Conservation (phyloP, 2,329 filamentous ascomycete species). For the Alternaria arborescens region DNA sequence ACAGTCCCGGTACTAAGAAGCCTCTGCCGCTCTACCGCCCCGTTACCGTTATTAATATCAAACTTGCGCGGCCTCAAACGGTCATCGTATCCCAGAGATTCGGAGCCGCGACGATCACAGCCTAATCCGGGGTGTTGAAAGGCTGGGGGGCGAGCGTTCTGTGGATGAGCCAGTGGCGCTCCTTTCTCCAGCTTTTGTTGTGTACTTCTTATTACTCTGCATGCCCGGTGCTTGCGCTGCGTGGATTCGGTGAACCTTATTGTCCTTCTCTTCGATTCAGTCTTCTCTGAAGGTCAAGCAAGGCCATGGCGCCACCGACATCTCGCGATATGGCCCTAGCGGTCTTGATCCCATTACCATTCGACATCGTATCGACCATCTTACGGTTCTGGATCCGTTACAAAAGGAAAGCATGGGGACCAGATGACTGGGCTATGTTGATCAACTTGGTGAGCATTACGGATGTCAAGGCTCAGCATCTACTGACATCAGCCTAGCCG, state of each 20-base stretch:
- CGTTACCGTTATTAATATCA: conserved; percentile 1
- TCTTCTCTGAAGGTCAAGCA: not conserved
- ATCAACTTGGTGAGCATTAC: conserved; percentile 9
- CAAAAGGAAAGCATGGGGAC: conserved; percentile 14
- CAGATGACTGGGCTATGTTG: conserved; percentile 18
- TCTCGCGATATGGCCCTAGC: conserved; percentile 14
- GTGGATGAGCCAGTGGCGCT: not conserved
- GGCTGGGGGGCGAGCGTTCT: not conserved
- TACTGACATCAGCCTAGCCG: conserved; percentile 5
- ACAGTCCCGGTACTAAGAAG: not conserved
- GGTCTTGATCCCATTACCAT: conserved; percentile 7
- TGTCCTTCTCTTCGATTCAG: not conserved
- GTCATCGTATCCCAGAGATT: not conserved
- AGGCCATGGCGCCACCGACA: conserved; percentile 13
- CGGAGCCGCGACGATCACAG: not conserved
- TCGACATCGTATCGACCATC: conserved; percentile 11
- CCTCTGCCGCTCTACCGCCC: not conserved
- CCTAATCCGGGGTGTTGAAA: not conserved
- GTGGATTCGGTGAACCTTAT: not conserved
- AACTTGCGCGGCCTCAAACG: not conserved
- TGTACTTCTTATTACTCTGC: not conserved
- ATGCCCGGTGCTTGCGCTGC: not conserved
- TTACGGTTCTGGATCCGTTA: conserved; percentile 14
- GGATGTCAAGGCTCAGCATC: not conserved
- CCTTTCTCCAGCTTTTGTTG: not conserved